Evolutionary conservation across 2,329 filamentous ascomycete genomes (phyloP).

Genomic region (Phoma sp.): DNA sequence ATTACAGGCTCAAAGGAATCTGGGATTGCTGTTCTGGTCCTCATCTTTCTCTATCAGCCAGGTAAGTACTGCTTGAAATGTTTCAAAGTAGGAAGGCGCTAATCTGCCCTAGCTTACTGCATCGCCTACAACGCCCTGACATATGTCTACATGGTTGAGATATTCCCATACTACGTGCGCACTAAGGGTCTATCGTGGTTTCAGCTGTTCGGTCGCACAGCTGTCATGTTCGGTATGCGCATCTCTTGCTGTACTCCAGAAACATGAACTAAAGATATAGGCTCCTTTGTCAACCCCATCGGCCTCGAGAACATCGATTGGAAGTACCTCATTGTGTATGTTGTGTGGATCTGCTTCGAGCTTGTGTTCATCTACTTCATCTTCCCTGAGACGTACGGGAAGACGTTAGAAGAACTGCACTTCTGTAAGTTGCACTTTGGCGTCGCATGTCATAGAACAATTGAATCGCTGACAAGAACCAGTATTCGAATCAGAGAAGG

Average conservation of each 20-base stretch:
- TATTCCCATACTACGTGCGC: slow-evolving; percentile 57
- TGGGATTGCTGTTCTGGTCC: slow-evolving; percentile 55
- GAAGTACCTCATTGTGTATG: slow-evolving; percentile 69
- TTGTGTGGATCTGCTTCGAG: slow-evolving; percentile 44
- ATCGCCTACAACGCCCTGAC: slow-evolving; percentile 65
- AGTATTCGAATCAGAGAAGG: slow-evolving; percentile 40
- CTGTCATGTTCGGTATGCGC: slow-evolving; percentile 59
- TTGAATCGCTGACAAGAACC: neutral
- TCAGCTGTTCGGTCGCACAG: slow-evolving; percentile 67
- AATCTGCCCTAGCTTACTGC: slow-evolving; percentile 52
- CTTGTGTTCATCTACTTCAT: slow-evolving; percentile 46
- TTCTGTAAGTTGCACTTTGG: slow-evolving; percentile 27
- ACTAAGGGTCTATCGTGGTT: slow-evolving; percentile 61
- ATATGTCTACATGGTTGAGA: slow-evolving; percentile 60
- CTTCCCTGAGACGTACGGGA: slow-evolving; percentile 43
- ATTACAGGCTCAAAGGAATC: slow-evolving; percentile 34
- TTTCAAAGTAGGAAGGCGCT: too few species aligned
- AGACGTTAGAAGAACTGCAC: slow-evolving; percentile 42
- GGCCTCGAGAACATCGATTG: slow-evolving; percentile 65
- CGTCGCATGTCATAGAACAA: too few species aligned
- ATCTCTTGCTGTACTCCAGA: neutral
- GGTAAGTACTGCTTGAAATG: neutral
- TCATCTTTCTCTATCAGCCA: slow-evolving; percentile 59
- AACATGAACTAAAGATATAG: slow-evolving; percentile 6
- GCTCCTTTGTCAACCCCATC: slow-evolving; percentile 66